Evolutionary conservation across 2,329 filamentous ascomycete species (phyloP).

Genomic region (Clonostachys byssicola): DNA sequence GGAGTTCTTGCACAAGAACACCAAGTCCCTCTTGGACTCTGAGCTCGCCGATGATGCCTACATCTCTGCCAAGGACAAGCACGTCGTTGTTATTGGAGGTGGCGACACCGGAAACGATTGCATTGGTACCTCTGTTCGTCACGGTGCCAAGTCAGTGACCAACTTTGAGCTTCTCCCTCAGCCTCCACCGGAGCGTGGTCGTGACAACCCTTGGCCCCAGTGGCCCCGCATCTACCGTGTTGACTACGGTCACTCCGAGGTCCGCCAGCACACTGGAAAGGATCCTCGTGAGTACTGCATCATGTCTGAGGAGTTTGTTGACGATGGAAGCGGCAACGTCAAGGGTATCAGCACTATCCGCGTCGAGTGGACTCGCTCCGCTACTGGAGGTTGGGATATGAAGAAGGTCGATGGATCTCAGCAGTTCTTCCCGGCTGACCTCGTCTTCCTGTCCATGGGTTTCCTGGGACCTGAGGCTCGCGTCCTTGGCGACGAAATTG

Average conservation of each 20-base stretch:
- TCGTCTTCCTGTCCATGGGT: slow-evolving; percentile 94
- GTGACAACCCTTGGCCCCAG: slow-evolving; percentile 96
- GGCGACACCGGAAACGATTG: slow-evolving; percentile 98
- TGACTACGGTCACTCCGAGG: slow-evolving; percentile 96
- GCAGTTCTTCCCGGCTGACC: slow-evolving; percentile 93
- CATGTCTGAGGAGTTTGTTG: slow-evolving; percentile 96
- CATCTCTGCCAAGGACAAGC: slow-evolving; percentile 92
- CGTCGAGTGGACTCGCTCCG: slow-evolving; percentile 91
- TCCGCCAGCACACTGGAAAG: slow-evolving; percentile 92
- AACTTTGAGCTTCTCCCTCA: slow-evolving; percentile 96
- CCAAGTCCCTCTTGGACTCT: slow-evolving; percentile 93
- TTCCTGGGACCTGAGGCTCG: slow-evolving; percentile 93
- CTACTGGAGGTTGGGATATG: slow-evolving; percentile 94
- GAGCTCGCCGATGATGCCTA: slow-evolving; percentile 79
- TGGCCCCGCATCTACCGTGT: slow-evolving; percentile 98
- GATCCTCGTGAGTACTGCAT: slow-evolving; percentile 97
- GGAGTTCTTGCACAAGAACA: slow-evolving; percentile 97
- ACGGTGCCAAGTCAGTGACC: slow-evolving; percentile 91
- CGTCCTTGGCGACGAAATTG: slow-evolving; percentile 80
- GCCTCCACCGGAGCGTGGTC: slow-evolving; percentile 83
- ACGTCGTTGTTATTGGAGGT: slow-evolving; percentile 94
- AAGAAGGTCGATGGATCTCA: slow-evolving; percentile 92
- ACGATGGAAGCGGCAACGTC: slow-evolving; percentile 80
- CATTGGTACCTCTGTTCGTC: slow-evolving; percentile 92
- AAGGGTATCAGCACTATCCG: slow-evolving; percentile 95